Conservation (phyloP, 208 protist genomes). For the Kentomonas sorsogonicus region DNA sequence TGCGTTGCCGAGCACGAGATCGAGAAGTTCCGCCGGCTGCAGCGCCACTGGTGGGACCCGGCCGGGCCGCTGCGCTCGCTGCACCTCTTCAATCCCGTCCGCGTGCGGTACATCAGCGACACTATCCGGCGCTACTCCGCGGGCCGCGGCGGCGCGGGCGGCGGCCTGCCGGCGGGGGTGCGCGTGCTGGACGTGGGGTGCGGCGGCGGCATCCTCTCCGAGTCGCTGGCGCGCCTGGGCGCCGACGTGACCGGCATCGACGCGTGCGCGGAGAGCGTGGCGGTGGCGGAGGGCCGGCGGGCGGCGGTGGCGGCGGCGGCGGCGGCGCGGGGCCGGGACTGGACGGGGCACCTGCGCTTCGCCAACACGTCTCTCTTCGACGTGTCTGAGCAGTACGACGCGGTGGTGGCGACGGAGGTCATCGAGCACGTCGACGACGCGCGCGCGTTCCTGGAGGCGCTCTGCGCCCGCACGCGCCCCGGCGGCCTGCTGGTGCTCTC, state of each 20-base stretch:
- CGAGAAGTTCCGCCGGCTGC: slow-evolving; percentile 64
- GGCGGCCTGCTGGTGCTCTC: slow-evolving; percentile 87
- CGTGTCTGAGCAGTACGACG: slow-evolving; percentile 69
- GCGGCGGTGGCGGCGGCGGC: slow-evolving; percentile 6
- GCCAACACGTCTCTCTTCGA: slow-evolving; percentile 37
- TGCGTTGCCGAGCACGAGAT: slow-evolving; percentile 65
- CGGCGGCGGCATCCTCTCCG: slow-evolving; percentile 86
- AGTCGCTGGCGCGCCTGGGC: slow-evolving; percentile 84
- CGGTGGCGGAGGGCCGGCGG: slow-evolving; percentile 48
- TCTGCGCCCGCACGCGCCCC: slow-evolving; percentile 74
- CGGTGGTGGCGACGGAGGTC: slow-evolving; percentile 89
- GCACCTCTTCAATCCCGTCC: slow-evolving; percentile 89
- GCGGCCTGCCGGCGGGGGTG: not conserved
- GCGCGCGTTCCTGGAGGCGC: slow-evolving; percentile 68
- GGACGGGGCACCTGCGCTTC: not conserved
- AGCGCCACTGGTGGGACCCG: slow-evolving; percentile 86
- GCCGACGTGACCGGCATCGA: slow-evolving; percentile 89
- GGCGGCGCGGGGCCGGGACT: not conserved
- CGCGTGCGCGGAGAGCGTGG: slow-evolving; percentile 78
- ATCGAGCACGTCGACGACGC: slow-evolving; percentile 92
- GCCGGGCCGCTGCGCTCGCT: slow-evolving; percentile 82
- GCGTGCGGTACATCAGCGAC: slow-evolving; percentile 77
- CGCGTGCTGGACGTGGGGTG: slow-evolving; percentile 90
- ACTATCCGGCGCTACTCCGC: slow-evolving; percentile 36
- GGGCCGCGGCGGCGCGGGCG: slow-evolving; percentile 16